These are phyloP conservation scores for Periconia sp. DNA, from an alignment of 2,329 filamentous ascomycete genomes.

Conservation along the genomic window DNA sequence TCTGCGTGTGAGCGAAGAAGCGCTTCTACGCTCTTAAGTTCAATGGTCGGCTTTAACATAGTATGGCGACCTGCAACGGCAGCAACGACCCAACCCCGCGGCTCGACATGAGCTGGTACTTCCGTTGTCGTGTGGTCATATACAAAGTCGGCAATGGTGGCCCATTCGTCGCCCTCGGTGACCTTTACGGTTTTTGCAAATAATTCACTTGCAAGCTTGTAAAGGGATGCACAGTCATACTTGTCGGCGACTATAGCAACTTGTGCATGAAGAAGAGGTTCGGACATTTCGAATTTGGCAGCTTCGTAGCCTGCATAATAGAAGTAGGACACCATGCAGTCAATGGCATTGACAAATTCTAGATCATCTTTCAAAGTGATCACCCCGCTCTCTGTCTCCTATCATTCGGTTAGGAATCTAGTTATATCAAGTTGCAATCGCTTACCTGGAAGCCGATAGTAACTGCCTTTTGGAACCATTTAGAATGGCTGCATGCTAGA, in stretches of 20 bases:
- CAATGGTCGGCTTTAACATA: conserved; percentile 6
- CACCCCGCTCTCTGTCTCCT: conserved; percentile 17
- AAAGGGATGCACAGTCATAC: conserved; percentile 22
- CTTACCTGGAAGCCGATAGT: conserved; percentile 17
- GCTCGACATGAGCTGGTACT: conserved; percentile 11
- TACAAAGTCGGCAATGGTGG: conserved; percentile 15
- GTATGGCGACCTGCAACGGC: conserved; percentile 6
- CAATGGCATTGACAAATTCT: conserved; percentile 19
- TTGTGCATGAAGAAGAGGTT: conserved; percentile 22
- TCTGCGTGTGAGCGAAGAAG: conserved; percentile 18
- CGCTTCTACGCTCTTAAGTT: conserved; percentile 8
- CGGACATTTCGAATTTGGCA: conserved; percentile 8
- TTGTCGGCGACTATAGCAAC: conserved; percentile 22
- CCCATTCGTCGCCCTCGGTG: conserved; percentile 17
- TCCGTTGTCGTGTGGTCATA: conserved; percentile 21
- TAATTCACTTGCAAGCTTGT: conserved; percentile 16
- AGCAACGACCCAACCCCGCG: conserved; percentile 11
- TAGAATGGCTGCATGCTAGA: conserved; percentile 20
- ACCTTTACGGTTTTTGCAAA: conserved; percentile 13
- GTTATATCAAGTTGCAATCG: not conserved
- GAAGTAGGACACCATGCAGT: conserved; percentile 27
- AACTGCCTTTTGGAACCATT: conserved; percentile 22
- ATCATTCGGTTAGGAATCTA: too few relatives aligned
- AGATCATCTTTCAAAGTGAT: conserved; percentile 19
- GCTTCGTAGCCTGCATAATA: conserved; percentile 16